phyloP scores from a whole-genome alignment of 1,284 basidiomycete genomes.

The Sanghuangporus baumii region DNA sequence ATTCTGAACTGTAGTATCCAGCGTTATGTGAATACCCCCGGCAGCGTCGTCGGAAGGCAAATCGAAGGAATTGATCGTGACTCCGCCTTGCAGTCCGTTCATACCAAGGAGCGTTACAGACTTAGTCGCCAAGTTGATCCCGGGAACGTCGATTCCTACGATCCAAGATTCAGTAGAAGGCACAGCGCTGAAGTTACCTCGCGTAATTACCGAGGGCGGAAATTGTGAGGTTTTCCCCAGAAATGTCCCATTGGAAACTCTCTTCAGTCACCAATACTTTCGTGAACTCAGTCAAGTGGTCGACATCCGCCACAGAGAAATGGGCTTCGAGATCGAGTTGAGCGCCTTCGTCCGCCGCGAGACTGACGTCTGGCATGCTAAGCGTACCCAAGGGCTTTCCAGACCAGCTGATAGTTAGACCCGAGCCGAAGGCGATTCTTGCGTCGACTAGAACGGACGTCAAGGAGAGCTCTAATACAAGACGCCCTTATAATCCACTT shows the following conservation, averaged over 20 bases:
- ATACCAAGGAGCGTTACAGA: constrained; percentile 67
- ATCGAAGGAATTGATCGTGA: constrained; percentile 67
- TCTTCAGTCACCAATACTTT: constrained; percentile 60
- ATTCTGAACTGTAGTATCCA: constrained; percentile 59
- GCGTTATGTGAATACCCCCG: constrained; percentile 69
- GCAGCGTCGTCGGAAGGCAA: constrained; percentile 67
- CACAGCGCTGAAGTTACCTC: background rate
- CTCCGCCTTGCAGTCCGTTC: constrained; percentile 61
- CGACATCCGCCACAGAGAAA: constrained; percentile 59
- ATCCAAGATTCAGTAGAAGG: background rate
- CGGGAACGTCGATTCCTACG: constrained; percentile 51
- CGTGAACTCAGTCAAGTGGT: constrained; percentile 62
- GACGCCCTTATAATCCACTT: constrained; percentile 24
- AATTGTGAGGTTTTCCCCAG: constrained; percentile 61
- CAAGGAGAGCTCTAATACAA: constrained; percentile 8
- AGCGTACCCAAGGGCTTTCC: constrained; percentile 57
- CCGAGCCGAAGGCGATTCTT: constrained; percentile 58
- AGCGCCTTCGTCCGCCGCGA: constrained; percentile 60
- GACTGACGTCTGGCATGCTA: constrained; percentile 53
- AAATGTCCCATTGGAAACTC: constrained; percentile 71
- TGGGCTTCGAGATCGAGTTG: constrained; percentile 48
- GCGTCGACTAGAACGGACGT: constrained; percentile 52
- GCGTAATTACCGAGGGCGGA: constrained; percentile 43
- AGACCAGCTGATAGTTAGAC: constrained; percentile 60
- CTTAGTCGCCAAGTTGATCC: constrained; percentile 52